Evolutionary conservation across 371 early-diverging fungal genomes (phyloP).

Genomic region (Lichtheimia corymbifera): DNA sequence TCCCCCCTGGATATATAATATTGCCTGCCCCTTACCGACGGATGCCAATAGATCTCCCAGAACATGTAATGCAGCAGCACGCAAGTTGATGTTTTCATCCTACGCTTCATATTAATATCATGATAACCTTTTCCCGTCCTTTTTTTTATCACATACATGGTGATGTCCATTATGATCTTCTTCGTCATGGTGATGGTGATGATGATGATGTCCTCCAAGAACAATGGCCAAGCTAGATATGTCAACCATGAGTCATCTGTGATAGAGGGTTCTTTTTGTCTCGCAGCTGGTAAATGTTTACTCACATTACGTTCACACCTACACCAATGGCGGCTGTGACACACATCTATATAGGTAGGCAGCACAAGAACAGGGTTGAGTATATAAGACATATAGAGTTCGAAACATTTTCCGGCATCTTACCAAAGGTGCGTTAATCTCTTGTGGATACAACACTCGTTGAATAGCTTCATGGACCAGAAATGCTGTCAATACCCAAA

Average conservation of each 20-base stretch:
- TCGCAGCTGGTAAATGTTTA: not conserved
- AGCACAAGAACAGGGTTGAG: too few species aligned
- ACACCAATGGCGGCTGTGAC: slow-evolving; percentile 73
- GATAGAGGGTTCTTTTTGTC: too few species aligned
- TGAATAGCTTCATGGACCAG: slow-evolving; percentile 78
- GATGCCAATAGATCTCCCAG: slow-evolving; percentile 85
- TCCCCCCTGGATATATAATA: not conserved
- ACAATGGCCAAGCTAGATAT: slow-evolving; percentile 41
- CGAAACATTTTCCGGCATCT: not conserved
- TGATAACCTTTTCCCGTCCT: too few species aligned
- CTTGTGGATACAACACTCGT: slow-evolving; percentile 68
- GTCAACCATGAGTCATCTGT: too few species aligned
- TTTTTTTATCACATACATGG: slow-evolving; percentile 9
- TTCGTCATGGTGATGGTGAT: slow-evolving; percentile 36
- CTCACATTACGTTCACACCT: slow-evolving; percentile 74
- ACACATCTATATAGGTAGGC: slow-evolving; percentile 58
- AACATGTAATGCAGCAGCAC: slow-evolving; percentile 79
- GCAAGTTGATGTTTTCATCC: slow-evolving; percentile 69
- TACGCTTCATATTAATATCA: slow-evolving; percentile 16
- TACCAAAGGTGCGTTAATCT: slow-evolving; percentile 72
- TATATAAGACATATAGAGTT: too few species aligned
- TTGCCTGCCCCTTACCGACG: slow-evolving; percentile 45
- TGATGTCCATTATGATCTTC: slow-evolving; percentile 15
- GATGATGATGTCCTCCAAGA: slow-evolving; percentile 51
- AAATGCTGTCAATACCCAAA: slow-evolving; percentile 80